phyloP scores from a whole-genome alignment of 2,329 filamentous ascomycete genomes.

The Fusarium palustre region DNA sequence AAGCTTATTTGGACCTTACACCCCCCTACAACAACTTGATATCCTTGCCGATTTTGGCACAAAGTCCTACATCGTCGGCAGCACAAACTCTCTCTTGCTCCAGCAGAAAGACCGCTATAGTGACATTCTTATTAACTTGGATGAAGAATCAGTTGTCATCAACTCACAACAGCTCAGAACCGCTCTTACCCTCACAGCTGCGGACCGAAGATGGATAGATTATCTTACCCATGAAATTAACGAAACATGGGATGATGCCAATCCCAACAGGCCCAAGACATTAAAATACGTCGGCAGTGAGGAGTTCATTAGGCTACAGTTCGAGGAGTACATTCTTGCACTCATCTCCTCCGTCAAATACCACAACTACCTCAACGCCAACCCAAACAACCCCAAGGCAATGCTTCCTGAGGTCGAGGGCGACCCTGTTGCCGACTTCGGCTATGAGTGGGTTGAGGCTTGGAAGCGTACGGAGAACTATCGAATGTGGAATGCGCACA shows the following conservation, averaged over 20 bases:
- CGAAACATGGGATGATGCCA: slow-evolving; percentile 95
- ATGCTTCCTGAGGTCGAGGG: slow-evolving; percentile 78
- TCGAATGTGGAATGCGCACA: slow-evolving; percentile 83
- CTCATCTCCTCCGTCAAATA: slow-evolving; percentile 92
- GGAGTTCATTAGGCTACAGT: slow-evolving; percentile 96
- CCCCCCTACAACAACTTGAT: slow-evolving; percentile 94
- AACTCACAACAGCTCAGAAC: slow-evolving; percentile 81
- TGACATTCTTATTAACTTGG: slow-evolving; percentile 95
- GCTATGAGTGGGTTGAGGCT: slow-evolving; percentile 83
- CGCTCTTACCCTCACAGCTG: slow-evolving; percentile 82
- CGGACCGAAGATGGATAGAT: slow-evolving; percentile 96
- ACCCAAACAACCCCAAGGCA: slow-evolving; percentile 76
- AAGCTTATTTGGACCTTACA: slow-evolving; percentile 95
- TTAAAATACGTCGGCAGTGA: slow-evolving; percentile 96
- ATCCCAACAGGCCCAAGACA: slow-evolving; percentile 90
- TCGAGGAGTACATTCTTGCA: slow-evolving; percentile 94
- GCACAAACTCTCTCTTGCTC: slow-evolving; percentile 92
- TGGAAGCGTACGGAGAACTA: slow-evolving; percentile 94
- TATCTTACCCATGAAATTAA: slow-evolving; percentile 92
- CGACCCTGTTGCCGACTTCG: slow-evolving; percentile 87
- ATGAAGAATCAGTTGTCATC: slow-evolving; percentile 87
- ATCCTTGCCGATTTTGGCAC: slow-evolving; percentile 92
- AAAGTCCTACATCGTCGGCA: slow-evolving; percentile 97
- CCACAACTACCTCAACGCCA: slow-evolving; percentile 76
- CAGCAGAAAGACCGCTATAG: slow-evolving; percentile 97